Evolutionary conservation across 2,329 filamentous ascomycete genomes (phyloP).

Genomic region (Alternaria hordeiaustralica): DNA sequence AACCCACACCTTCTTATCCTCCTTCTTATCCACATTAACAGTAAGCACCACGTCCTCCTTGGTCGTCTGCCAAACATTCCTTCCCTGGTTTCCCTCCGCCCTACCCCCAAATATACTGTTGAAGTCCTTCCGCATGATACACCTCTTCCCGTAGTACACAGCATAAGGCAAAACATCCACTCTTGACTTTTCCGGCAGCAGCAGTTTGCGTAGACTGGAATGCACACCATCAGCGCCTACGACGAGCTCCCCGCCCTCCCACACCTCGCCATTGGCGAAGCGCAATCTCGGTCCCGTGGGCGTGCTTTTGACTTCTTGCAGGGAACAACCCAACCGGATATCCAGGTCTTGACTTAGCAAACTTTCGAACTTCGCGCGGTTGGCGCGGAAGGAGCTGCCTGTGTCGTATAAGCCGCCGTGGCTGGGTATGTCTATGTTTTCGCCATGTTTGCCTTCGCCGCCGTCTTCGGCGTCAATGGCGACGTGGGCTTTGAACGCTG

Average conservation of each 20-base stretch:
- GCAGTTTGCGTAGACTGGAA: slow-evolving; percentile 38
- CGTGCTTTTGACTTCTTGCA: slow-evolving; percentile 20
- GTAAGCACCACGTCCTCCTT: slow-evolving; percentile 33
- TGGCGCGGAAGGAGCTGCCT: slow-evolving; percentile 38
- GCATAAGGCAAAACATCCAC: slow-evolving; percentile 47
- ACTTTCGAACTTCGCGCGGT: slow-evolving; percentile 45
- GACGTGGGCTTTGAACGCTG: slow-evolving; percentile 36
- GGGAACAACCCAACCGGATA: slow-evolving; percentile 41
- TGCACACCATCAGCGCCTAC: slow-evolving; percentile 50
- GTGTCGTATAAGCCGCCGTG: slow-evolving; percentile 1
- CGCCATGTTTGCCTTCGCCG: slow-evolving; percentile 29
- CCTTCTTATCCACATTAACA: slow-evolving; percentile 39
- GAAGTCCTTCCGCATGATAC: slow-evolving; percentile 30
- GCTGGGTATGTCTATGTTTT: slow-evolving; percentile 9
- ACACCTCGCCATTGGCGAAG: slow-evolving; percentile 19
- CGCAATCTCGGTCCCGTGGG: background rate
- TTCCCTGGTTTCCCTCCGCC: slow-evolving; percentile 1
- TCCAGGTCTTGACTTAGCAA: slow-evolving; percentile 47
- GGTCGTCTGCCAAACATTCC: slow-evolving; percentile 31
- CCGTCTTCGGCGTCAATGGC: slow-evolving; percentile 40
- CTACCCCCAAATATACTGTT: slow-evolving; percentile 16
- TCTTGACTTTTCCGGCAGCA: slow-evolving; percentile 26
- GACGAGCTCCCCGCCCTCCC: slow-evolving; percentile 22
- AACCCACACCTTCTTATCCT: slow-evolving; percentile 36
- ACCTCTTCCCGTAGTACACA: slow-evolving; percentile 40